Base-by-base conservation (phyloP, 805 yeast genomes). In the Candida palmyrensis region DNA sequence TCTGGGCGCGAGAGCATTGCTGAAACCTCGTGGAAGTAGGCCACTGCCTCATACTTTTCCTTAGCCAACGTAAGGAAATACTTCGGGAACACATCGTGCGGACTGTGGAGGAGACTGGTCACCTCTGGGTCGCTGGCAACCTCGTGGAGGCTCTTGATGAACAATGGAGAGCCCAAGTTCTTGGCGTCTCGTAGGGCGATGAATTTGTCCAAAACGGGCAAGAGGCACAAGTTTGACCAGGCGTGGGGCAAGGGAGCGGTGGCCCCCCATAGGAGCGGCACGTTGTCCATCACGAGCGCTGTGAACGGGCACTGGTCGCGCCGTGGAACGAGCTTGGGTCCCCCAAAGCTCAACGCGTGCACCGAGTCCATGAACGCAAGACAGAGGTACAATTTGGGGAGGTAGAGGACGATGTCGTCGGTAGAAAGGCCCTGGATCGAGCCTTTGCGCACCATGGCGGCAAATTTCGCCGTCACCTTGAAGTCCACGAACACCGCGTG, bases 401-500 rank as follows among this genome's bases (percentile, higher is more conserved):
- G 44, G 39, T 53, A 59, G 5, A 59, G 43, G 25, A 49, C 46
- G 20, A 51, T 45, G 38, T 48, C 47, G 38, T 58, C 66, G 9
- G 23, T 9, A n/a, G n/a, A n/a, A 23, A 10, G 17, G 10, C 19
- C 21, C 25, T 31, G 40, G 25, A 23, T 40, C 17, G n/a, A 18
- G 33, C 43, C 44, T 23, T 67, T 60, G 42, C 64, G 54, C 7
- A 56, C 53, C 11, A 61, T 53, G 36, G 63, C 70, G 18, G 64
- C 55, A 44, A 66, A 59, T 30, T 63, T 58, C 33, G 71, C 67
- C 42, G 65, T 63, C 6, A 80, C 53, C 40, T 69, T 69, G 52
- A 76, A 71, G 44, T 79, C 86, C 48, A 75, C 75, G 47, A 79
- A 73, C 10, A 77, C 63, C 1, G 78, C 57, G 10, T 70, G 63